Evolutionary conservation across 108 stramenopile genomes (phyloP).

Genomic region (Cyclotella kingstonii): DNA sequence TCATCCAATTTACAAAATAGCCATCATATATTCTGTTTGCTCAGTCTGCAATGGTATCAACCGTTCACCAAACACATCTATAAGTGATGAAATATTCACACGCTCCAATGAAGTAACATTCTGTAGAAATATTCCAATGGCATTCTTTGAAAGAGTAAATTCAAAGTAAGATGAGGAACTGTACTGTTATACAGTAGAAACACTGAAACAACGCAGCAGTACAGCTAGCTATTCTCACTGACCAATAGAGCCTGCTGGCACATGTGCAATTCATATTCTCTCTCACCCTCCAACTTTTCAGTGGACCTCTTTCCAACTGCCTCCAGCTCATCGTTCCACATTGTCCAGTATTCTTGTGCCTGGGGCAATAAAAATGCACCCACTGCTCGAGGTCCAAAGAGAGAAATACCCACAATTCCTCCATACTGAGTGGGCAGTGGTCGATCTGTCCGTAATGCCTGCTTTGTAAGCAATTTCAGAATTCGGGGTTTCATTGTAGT

Average conservation of each 20-base stretch:
- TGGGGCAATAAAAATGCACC: constrained; percentile 79
- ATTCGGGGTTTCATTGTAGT: constrained; percentile 70
- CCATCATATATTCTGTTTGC: constrained; percentile 51
- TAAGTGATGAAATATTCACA: constrained; percentile 47
- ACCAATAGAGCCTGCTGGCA: constrained; percentile 73
- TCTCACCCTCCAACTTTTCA: constrained; percentile 19
- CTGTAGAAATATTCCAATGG: constrained; percentile 50
- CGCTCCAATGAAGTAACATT: constrained; percentile 37
- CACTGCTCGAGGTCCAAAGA: constrained; percentile 77
- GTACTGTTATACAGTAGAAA: background rate
- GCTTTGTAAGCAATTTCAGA: constrained; percentile 57
- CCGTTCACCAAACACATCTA: constrained; percentile 69
- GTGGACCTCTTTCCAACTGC: background rate
- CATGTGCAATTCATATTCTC: constrained; percentile 57
- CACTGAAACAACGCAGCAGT: background rate
- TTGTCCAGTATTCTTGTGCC: constrained; percentile 62
- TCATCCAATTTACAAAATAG: constrained; percentile 7
- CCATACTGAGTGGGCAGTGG: constrained; percentile 66
- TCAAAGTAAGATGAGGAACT: background rate
- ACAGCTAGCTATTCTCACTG: constrained; percentile 1
- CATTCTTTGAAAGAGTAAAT: constrained; percentile 30
- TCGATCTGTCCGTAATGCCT: constrained; percentile 41
- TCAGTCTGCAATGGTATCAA: constrained; percentile 57
- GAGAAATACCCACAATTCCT: constrained; percentile 72
- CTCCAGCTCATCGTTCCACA: constrained; percentile 52